Evolutionary conservation across 2,329 filamentous ascomycete genomes (phyloP), one percentile per base, ranked within the genome.

Genomic region (Claviceps cyperi): DNA sequence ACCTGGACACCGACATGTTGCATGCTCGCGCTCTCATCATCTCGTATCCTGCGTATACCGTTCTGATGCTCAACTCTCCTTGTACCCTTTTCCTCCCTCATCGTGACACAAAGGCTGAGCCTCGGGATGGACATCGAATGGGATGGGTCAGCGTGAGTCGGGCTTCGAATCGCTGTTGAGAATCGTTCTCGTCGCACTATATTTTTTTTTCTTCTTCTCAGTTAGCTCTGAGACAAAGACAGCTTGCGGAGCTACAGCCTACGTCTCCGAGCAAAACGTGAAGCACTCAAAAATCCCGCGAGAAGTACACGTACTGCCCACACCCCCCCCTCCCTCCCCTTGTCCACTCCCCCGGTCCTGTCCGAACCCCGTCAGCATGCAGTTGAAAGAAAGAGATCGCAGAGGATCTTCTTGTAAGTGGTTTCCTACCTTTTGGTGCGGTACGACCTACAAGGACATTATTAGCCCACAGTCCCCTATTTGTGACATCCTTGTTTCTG

Each of bases 311-410:
- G n/a, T 28, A 36, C 19, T 19, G 13, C n/a, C 7, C n/a, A 22
- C 36, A 24, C 47, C 24, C 46, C 46, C 15, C 50, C 43, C 48
- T 28, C 35, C 39, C 44, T 32, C 47, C 21, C 46, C 40, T 22
- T 48, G 51, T 46, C 47, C 13, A 39, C 46, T 43, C 22, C 32
- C 41, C 37, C 28, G 41, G 36, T 48, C 47, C 46, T 47, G 32
- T 44, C 44, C 24, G 44, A 43, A 32, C 36, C 41, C 32, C 37
- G 28, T n/a, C n/a, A 39, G 45, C 36, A 43, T 51, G 49, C 55
- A 50, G 36, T 37, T 48, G 28, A 21, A 21, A 28, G 50, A 53
- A 32, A 46, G 53, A 52, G 53, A 51, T 53, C 45, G 49, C 52
- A 53, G 43, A 52, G 51, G 54, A 32, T 32, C 28, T 32, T 50